These are phyloP conservation scores for Fusarium clavum DNA, from an alignment of 2,329 filamentous ascomycete genomes.

Conservation along the genomic window DNA sequence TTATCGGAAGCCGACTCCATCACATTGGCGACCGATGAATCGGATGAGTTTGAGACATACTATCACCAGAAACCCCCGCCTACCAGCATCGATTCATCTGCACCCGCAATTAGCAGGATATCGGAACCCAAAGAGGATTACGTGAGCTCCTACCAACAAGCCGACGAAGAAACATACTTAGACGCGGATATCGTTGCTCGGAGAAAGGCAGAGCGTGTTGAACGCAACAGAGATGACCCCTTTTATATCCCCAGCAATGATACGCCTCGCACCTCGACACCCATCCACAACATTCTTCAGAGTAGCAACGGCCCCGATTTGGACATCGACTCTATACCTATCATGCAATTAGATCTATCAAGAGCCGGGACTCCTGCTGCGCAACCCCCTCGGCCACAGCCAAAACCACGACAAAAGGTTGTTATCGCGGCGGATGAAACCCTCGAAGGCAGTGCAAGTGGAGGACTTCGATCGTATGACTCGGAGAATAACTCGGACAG, in stretches of 20 bases:
- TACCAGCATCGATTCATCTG: constrained; percentile 62
- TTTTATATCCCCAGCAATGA: constrained; percentile 82
- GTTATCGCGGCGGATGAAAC: constrained; percentile 80
- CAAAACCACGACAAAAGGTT: constrained; percentile 68
- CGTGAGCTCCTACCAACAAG: constrained; percentile 68
- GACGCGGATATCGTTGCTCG: constrained; percentile 80
- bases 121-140: constrained; percentile 62
- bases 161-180: constrained; percentile 72
- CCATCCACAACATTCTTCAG: constrained; percentile 80
- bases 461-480: constrained; percentile 62
- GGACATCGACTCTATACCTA: constrained; percentile 94
- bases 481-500: constrained; percentile 65
- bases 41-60: constrained; percentile 75
- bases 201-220: constrained; percentile 79
- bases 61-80: constrained; percentile 69
- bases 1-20: constrained; percentile 69
- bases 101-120: constrained; percentile 66
- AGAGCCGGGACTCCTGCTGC: constrained; percentile 54
- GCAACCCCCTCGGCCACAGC: constrained; percentile 50
- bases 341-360: constrained; percentile 89
- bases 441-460: constrained; percentile 65
- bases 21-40: constrained; percentile 62
- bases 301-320: constrained; percentile 80
- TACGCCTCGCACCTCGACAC: constrained; percentile 75
- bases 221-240: constrained; percentile 90